Percentiles rank a stretch among this genome's conserved stretches.
Evolutionary conservation across 1,284 basidiomycete species (phyloP).

Genomic region (Mycena citricolor): DNA sequence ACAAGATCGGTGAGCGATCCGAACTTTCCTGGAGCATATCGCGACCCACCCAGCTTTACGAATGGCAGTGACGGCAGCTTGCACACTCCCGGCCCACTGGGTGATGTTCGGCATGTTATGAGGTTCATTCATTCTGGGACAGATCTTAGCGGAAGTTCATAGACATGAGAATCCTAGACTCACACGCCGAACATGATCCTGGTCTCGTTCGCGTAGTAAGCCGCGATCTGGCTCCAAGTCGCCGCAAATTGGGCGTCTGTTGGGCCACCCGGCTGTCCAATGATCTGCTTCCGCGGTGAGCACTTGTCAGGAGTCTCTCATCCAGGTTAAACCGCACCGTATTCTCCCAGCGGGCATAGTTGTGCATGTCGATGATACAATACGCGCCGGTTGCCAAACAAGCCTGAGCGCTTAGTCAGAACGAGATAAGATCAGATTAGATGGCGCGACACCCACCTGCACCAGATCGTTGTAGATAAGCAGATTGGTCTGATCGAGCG

Average conservation of each 20-base stretch:
- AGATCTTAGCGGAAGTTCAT: background rate
- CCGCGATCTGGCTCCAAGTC: constrained; percentile 52
- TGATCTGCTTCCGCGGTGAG: constrained; percentile 35
- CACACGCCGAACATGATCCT: constrained; percentile 56
- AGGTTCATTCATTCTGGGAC: constrained; percentile 52
- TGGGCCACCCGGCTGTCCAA: constrained; percentile 60
- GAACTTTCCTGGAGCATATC: background rate
- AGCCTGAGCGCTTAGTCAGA: constrained; percentile 26
- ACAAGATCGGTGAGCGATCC: background rate
- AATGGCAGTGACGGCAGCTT: constrained; percentile 55
- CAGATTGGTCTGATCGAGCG: constrained; percentile 47
- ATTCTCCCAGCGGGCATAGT: constrained; percentile 54
- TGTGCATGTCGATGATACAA: constrained; percentile 59
- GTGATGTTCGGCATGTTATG: constrained; percentile 47
- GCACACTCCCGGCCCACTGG: constrained; percentile 45
- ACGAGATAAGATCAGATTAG: background rate
- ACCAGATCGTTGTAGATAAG: constrained; percentile 50
- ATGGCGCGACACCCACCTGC: no score
- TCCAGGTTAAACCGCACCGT: constrained; percentile 34
- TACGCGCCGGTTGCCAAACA: constrained; percentile 32
- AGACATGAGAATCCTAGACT: constrained; percentile 20
- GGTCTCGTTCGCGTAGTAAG: constrained; percentile 45
- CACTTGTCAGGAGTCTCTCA: no score
- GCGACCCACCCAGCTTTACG: constrained; percentile 42
- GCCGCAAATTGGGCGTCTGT: constrained; percentile 51